Evolutionary conservation across 176 grass and related monocot species (phyloP).

Genomic region (Alopecurus myosuroides): DNA sequence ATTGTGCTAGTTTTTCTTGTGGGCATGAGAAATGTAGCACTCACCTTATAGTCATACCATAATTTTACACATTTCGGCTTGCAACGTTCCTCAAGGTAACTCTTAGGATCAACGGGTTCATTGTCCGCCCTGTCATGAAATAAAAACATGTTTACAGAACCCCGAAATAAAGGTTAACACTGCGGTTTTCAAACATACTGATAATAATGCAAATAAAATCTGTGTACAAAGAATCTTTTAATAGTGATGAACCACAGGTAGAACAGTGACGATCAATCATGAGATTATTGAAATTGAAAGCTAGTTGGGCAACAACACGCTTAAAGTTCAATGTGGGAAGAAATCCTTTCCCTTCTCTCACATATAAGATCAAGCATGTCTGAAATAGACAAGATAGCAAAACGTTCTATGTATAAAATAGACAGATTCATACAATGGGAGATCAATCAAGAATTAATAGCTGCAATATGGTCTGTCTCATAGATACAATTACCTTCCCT

Average conservation of each 20-base stretch:
- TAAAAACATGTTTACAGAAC: not conserved
- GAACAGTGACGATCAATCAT: not conserved
- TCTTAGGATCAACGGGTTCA: slow-evolving; percentile 52
- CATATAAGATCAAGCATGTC: not conserved
- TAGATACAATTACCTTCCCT: not conserved
- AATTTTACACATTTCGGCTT: slow-evolving; percentile 62
- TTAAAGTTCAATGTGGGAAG: not conserved
- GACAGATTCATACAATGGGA: not conserved
- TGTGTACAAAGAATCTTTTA: not conserved
- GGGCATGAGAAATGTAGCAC: not conserved
- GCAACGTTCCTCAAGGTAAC: slow-evolving; percentile 54
- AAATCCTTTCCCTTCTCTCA: not conserved
- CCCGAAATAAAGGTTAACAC: not conserved
- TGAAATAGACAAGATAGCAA: not conserved
- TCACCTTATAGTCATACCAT: slow-evolving; percentile 55
- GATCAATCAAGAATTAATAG: not conserved
- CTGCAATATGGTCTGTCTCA: not conserved
- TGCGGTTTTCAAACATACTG: not conserved
- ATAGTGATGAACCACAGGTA: not conserved
- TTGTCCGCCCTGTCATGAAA: slow-evolving; percentile 36
- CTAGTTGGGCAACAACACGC: not conserved
- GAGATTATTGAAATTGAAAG: not conserved
- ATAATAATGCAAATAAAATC: not conserved
- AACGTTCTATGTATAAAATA: not conserved
- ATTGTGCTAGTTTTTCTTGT: not conserved